Evolutionary conservation across 495 filamentous ascomycete species (phyloP).

Genomic region (Neurospora sp.): DNA sequence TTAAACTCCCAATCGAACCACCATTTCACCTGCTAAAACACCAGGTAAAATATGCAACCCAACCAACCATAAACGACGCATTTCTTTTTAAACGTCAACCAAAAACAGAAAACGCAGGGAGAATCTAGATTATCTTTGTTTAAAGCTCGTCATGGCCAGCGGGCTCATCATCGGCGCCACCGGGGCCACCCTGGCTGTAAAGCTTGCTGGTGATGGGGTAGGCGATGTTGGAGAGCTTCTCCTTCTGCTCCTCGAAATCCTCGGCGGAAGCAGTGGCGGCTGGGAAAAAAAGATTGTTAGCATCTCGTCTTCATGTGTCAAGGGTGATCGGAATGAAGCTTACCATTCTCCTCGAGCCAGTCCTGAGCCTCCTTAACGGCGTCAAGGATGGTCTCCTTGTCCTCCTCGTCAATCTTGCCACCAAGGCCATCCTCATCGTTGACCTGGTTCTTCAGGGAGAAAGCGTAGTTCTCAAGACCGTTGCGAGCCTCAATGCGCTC

Average conservation of each 20-base stretch:
- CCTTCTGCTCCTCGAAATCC: conserved; percentile 99
- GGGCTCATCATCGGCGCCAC: conserved; percentile 61
- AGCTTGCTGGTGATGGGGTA: conserved; percentile 99
- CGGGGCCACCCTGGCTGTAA: conserved; percentile 59
- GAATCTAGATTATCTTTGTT: conserved; percentile 28
- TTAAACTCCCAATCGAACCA: neutral
- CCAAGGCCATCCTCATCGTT: conserved; percentile 95
- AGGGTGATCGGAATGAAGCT: neutral
- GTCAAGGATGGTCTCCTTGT: conserved; percentile 95
- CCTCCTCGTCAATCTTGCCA: conserved; percentile 95
- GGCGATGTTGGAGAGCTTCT: conserved; percentile 92
- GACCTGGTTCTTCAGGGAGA: conserved; percentile 98
- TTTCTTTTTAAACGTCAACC: conserved; percentile 17
- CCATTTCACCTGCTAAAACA: neutral
- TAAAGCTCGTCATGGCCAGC: conserved; percentile 85
- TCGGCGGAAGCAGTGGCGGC: conserved; percentile 73
- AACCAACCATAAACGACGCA: neutral
- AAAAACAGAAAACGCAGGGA: conserved; percentile 12
- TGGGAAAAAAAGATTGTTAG: conserved; percentile 12
- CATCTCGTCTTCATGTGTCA: neutral
- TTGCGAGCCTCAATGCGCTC: conserved; percentile 93
- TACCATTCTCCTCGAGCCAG: conserved; percentile 89
- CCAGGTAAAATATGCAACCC: neutral
- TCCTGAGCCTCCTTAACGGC: conserved; percentile 96
- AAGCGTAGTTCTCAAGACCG: conserved; percentile 90